Percentiles rank a stretch among this genome's conserved stretches.
phyloP scores from a whole-genome alignment of 2,329 filamentous ascomycete genomes.

The Cladobotryum mycophilum region DNA sequence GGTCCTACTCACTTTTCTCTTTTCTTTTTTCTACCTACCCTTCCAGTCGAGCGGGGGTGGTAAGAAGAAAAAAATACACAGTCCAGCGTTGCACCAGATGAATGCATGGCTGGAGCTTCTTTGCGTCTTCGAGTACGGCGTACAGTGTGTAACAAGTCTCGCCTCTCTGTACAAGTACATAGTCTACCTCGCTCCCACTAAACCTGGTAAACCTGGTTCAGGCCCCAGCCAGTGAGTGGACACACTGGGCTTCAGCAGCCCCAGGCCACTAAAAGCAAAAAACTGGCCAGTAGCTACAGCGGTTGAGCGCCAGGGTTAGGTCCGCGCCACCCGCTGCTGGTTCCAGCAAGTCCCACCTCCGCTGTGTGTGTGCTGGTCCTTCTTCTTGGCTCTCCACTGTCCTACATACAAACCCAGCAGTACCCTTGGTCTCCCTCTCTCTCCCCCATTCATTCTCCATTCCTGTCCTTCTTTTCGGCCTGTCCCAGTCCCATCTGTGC shows the following conservation, averaged over 20 bases:
- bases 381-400: slow-evolving; percentile 11
- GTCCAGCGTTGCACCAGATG: too few relatives aligned
- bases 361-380: slow-evolving; percentile 6
- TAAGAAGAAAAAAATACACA: too few relatives aligned
- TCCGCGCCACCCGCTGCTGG: slow-evolving; percentile 12
- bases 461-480: slow-evolving; percentile 11
- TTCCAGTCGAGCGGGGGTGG: too few relatives aligned
- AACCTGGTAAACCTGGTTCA: too few relatives aligned
- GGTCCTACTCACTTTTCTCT: too few relatives aligned
- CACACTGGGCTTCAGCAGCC: not conserved
- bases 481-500: slow-evolving; percentile 6
- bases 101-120: too few relatives aligned
- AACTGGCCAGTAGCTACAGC: not conserved
- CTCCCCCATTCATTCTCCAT: slow-evolving; percentile 13
- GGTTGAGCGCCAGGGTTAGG: slow-evolving; percentile 4
- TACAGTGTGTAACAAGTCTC: too few relatives aligned
- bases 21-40: too few relatives aligned
- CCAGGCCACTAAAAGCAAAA: not conserved
- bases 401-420: slow-evolving; percentile 16
- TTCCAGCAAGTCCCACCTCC: slow-evolving; percentile 11
- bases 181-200: too few relatives aligned
- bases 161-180: too few relatives aligned
- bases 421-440: slow-evolving; percentile 6
- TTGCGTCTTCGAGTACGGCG: too few relatives aligned
- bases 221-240: too few relatives aligned